These are phyloP conservation scores for Solanum rostratum DNA, from an alignment of 257 asterid genomes.

Conservation along the genomic window DNA sequence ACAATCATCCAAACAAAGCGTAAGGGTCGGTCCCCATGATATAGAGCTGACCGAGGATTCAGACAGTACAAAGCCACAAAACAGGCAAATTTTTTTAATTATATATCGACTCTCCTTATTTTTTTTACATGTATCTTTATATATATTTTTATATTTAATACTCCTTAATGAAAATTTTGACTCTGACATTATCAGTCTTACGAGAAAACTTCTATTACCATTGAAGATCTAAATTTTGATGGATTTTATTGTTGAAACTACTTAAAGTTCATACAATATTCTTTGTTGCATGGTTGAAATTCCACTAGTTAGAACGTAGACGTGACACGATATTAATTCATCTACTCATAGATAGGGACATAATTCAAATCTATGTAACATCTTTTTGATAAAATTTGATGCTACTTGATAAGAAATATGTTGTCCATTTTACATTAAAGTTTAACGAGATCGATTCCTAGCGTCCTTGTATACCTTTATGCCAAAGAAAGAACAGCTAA, in stretches of 20 bases:
- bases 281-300: not conserved
- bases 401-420: not conserved
- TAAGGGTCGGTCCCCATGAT: too few relatives aligned
- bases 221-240: not conserved
- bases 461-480: not conserved
- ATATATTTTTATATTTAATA: too few relatives aligned
- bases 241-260: too few relatives aligned
- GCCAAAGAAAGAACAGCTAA: not conserved
- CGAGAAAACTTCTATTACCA: not conserved
- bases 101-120: too few relatives aligned
- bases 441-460: not conserved
- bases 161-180: too few relatives aligned
- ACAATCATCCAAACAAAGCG: too few relatives aligned
- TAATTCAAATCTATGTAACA: not conserved
- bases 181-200: too few relatives aligned
- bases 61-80: too few relatives aligned
- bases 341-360: not conserved
- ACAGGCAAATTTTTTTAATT: too few relatives aligned
- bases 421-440: not conserved
- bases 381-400: not conserved
- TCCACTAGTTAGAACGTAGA: not conserved
- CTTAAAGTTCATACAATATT: not conserved
- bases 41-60: too few relatives aligned
- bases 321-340: not conserved
- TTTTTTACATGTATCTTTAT: too few relatives aligned